Evolutionary conservation across 441 rosid genomes (phyloP).

Genomic region (Adansonia rubrostipa): DNA sequence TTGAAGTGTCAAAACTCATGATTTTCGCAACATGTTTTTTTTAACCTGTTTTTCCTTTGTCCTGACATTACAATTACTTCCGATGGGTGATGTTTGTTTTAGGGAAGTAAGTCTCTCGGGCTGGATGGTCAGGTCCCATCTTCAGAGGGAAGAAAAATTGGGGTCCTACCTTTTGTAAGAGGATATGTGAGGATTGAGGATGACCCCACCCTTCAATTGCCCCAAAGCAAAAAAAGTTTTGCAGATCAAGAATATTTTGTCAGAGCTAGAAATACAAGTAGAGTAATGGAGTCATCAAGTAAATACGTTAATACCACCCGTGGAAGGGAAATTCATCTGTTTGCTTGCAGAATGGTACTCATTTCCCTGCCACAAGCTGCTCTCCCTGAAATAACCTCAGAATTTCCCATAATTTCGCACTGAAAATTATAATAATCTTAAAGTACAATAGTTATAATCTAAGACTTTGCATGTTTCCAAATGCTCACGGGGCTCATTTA

Average conservation of each 20-base stretch:
- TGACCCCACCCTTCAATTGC: background rate
- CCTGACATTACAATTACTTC: too few species aligned
- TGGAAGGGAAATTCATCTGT: conserved; percentile 41
- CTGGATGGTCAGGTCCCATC: background rate
- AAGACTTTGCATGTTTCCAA: background rate
- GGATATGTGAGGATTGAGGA: background rate
- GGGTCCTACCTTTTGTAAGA: background rate
- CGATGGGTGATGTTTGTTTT: background rate
- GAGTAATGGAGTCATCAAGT: conserved; percentile 29
- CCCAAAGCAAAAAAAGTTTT: background rate
- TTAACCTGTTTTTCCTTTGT: too few species aligned
- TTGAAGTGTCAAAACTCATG: background rate
- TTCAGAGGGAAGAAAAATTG: background rate
- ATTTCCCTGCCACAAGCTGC: conserved; percentile 10
- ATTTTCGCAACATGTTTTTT: background rate
- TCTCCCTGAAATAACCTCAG: conserved; percentile 20
- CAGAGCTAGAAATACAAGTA: background rate
- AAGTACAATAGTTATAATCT: background rate
- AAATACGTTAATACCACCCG: conserved; percentile 28
- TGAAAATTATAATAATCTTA: background rate
- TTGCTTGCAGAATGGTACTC: conserved; percentile 38
- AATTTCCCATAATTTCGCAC: background rate
- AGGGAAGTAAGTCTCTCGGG: background rate
- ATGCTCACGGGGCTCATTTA: background rate
- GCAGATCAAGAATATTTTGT: background rate